A percentile compares a stretch with the other conserved stretches of the same genome.
Evolutionary conservation across 257 asterid genomes (phyloP).

Genomic region (Scutellaria galericulata): DNA sequence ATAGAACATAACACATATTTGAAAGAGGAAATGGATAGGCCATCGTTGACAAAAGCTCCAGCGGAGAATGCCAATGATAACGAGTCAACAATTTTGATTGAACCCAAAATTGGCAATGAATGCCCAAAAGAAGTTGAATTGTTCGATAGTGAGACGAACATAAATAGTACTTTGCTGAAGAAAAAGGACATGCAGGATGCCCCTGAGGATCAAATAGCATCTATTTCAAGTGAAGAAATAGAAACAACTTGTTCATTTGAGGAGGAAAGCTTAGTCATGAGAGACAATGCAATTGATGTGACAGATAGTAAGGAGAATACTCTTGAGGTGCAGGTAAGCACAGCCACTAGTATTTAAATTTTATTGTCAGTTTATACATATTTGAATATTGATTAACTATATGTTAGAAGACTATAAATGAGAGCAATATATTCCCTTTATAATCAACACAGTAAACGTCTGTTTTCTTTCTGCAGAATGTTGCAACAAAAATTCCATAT

Average conservation of each 20-base stretch:
- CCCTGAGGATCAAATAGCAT: constrained; percentile 23
- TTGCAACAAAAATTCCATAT: constrained; percentile 22
- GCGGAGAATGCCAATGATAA: constrained; percentile 22
- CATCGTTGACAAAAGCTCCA: constrained; percentile 30
- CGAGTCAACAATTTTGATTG: constrained; percentile 23
- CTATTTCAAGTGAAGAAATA: constrained; percentile 26
- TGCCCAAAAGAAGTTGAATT: constrained; percentile 14
- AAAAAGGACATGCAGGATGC: constrained; percentile 31
- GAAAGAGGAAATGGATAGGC: constrained; percentile 27
- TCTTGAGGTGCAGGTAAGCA: constrained; percentile 38
- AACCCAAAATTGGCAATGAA: constrained; percentile 13
- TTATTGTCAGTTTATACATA: constrained; percentile 8
- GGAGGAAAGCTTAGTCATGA: constrained; percentile 28
- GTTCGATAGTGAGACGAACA: not conserved
- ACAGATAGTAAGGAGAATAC: constrained; percentile 17
- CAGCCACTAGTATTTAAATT: constrained; percentile 3
- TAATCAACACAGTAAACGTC: constrained; percentile 5
- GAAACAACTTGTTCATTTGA: constrained; percentile 30
- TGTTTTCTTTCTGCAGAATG: constrained; percentile 40
- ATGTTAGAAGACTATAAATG: not conserved
- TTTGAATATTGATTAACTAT: constrained; percentile 9
- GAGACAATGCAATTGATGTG: constrained; percentile 5
- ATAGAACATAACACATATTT: constrained; percentile 19
- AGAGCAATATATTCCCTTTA: constrained; percentile 1
- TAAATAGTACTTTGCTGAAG: not conserved